Evolutionary conservation across 2,329 filamentous ascomycete genomes (phyloP), one percentile per base, ranked within the genome.

Genomic region (Teratosphaeria gauchensis): DNA sequence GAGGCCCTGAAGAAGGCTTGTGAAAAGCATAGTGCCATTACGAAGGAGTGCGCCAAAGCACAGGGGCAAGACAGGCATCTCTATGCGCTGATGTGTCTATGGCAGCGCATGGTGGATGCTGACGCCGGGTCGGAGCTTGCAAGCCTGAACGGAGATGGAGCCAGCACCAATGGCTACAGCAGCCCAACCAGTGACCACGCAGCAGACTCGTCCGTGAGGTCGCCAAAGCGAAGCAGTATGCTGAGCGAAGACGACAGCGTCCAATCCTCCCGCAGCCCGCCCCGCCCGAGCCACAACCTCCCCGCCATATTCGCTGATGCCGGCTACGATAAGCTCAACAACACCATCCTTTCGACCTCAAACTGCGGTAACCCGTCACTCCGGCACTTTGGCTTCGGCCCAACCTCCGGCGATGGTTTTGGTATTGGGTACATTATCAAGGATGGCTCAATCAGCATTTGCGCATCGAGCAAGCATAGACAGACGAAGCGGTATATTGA

Each of bases 351-450:
- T 46, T 95, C 90, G 6, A 97, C 94, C 0, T 96, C 92, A n/a
- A 99, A 99, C 78, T 99, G 94, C 74, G 94, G 94, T 60, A 99
- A 97, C 74, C 94, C 94, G 0, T 90, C 88, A 0, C 84, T 99
- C 19, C 86, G 94, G 1, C 92, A 97, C 68, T 99, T 99, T 68
- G 94, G 94, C 3, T 99, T 99, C 71, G 94, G 94, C 0, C 94
- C 94, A 1, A 95, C 92, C 0, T 92, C 89, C 0, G 92, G 86
- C 1, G 91, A 96, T 64, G 94, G 94, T 0, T 97, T 97, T 70
- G 94, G 94, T 32, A 96, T 99, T 58, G 94, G 94, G 2, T 99
- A 99, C 77, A 97, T 99, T 69, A 96, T 99, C 82, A 99, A 99
- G 75, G 90, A 95, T 65, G 89, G 94, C 56, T 83, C 84, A 54